These are phyloP conservation scores for Candida loeiensis DNA, from an alignment of 805 yeast genomes.

Conservation along the genomic window DNA sequence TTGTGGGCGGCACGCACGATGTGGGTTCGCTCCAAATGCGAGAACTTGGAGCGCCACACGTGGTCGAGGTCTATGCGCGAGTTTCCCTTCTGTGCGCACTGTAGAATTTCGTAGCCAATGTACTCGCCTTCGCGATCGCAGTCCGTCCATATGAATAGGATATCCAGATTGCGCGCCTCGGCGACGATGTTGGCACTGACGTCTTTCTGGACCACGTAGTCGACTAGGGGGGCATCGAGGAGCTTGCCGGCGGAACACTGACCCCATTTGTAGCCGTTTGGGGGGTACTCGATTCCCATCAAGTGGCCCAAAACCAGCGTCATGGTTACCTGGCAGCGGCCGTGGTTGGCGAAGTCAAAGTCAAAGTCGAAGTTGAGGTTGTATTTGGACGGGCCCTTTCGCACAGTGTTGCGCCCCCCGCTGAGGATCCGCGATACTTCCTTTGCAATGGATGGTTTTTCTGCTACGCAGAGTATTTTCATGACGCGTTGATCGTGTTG, in stretches of 20 bases:
- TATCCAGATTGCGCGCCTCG: conserved; percentile 59
- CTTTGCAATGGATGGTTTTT: conserved; percentile 91
- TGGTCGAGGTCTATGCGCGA: conserved; percentile 45
- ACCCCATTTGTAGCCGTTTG: conserved; percentile 58
- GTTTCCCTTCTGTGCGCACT: conserved; percentile 60
- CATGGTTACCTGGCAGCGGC: conserved; percentile 78
- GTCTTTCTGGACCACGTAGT: conserved; percentile 33
- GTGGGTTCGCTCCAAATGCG: conserved; percentile 80
- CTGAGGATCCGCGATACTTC: conserved; percentile 72
- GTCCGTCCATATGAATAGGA: conserved; percentile 94
- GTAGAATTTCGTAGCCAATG: conserved; percentile 78
- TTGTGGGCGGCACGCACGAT: conserved; percentile 67
- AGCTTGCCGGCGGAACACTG: conserved; percentile 58
- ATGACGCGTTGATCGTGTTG: conserved; percentile 27
- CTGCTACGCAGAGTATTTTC: conserved; percentile 92
- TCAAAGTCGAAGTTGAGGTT: conserved; percentile 77
- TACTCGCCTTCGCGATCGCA: conserved; percentile 96
- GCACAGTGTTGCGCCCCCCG: conserved; percentile 56
- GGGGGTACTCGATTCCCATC: conserved; percentile 60
- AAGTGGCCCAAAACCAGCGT: conserved; percentile 92
- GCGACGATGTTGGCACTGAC: conserved; percentile 63
- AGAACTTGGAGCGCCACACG: conserved; percentile 73
- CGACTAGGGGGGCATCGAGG: conserved; percentile 67
- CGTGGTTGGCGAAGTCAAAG: conserved; percentile 59
- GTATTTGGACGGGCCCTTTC: conserved; percentile 54